Evolutionary conservation across 805 yeast species (phyloP).

Genomic region (Schwanniomyces polymorphus): DNA sequence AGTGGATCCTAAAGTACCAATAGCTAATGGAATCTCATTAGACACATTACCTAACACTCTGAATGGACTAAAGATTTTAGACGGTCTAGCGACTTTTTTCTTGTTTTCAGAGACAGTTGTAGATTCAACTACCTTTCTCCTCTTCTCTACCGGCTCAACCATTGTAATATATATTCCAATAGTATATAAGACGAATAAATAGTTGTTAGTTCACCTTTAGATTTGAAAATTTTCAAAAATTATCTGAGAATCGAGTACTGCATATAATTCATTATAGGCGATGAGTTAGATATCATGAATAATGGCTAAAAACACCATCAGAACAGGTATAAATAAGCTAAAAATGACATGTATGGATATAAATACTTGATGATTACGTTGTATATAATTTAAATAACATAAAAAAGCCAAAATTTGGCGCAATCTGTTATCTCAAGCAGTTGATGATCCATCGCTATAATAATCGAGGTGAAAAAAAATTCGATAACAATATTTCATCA

Average conservation of each 20-base stretch:
- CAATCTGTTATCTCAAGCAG: background rate
- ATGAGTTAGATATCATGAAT: background rate
- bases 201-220: background rate
- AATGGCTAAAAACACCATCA: background rate
- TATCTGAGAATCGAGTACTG: background rate
- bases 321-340: background rate
- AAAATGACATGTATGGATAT: too few relatives aligned
- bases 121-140: constrained; percentile 23
- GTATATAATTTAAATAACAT: background rate
- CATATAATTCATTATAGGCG: background rate
- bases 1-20: constrained; percentile 85
- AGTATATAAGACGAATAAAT: background rate
- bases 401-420: background rate
- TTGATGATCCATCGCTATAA: background rate
- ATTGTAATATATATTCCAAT: constrained; percentile 6
- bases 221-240: background rate
- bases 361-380: background rate
- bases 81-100: constrained; percentile 13
- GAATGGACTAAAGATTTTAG: constrained; percentile 75
- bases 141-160: constrained; percentile 32
- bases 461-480: background rate
- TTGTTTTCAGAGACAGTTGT: background rate
- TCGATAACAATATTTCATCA: background rate
- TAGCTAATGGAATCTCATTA: constrained; percentile 79
- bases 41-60: constrained; percentile 88